phyloP scores from a whole-genome alignment of 371 early-diverging fungal genomes.

The Haplosporangium sp. region DNA sequence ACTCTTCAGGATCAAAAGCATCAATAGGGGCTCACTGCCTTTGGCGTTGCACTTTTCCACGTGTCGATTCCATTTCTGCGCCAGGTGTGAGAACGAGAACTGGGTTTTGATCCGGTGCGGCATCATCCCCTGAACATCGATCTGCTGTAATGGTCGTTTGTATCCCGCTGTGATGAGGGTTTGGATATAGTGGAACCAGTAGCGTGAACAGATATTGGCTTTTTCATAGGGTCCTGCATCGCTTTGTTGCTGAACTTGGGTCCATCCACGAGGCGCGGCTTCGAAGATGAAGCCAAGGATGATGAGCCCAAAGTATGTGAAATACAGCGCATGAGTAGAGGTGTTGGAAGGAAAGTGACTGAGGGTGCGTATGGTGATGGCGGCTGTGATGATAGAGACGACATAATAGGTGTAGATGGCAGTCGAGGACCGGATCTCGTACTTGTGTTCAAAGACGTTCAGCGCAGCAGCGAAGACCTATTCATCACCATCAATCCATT shows the following conservation, averaged over 20 bases:
- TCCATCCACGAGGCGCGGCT: constrained; percentile 38
- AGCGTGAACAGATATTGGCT: constrained; percentile 46
- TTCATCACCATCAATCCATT: too few relatives aligned
- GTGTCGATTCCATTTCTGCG: constrained; percentile 24
- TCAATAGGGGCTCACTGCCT: constrained; percentile 22
- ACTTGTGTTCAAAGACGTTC: constrained; percentile 32
- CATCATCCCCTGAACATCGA: constrained; percentile 34
- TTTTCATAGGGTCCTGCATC: constrained; percentile 31
- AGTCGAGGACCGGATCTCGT: constrained; percentile 41
- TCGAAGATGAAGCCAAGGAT: constrained; percentile 31
- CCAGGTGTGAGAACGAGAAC: constrained; percentile 12
- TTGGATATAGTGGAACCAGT: constrained; percentile 39
- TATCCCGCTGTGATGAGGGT: constrained; percentile 24
- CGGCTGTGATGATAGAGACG: constrained; percentile 18
- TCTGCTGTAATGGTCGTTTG: constrained; percentile 18
- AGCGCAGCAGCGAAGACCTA: constrained; percentile 16
- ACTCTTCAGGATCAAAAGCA: constrained; percentile 9
- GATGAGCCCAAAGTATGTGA: constrained; percentile 21
- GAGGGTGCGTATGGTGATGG: constrained; percentile 35
- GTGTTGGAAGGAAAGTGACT: constrained; percentile 2
- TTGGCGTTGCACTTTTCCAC: constrained; percentile 16
- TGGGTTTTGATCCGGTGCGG: constrained; percentile 27
- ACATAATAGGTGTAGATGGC: constrained; percentile 32
- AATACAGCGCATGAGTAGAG: constrained; percentile 12
- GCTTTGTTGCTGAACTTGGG: constrained; percentile 21